phyloP scores from a whole-genome alignment of 164 flowering plant species.

The Sextonia rubra region DNA sequence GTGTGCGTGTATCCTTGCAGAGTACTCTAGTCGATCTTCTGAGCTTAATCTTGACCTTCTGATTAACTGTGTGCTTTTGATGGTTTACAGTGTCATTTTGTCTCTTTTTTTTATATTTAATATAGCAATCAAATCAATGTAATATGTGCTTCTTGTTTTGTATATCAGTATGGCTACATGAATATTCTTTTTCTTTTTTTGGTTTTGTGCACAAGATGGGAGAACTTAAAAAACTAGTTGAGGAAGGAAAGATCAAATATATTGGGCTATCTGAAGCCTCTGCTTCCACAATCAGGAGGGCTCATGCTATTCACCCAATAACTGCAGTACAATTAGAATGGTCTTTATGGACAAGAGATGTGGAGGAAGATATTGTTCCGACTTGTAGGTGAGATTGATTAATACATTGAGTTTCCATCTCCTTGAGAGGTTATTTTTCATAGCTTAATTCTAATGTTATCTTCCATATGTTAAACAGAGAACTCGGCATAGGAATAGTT shows the following conservation, averaged over 20 bases:
- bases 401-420: not conserved
- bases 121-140: not conserved
- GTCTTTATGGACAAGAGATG: constrained; percentile 18
- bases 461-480: constrained; percentile 12
- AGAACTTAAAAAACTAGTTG: constrained; percentile 24
- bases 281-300: constrained; percentile 27
- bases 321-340: constrained; percentile 26
- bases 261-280: constrained; percentile 26
- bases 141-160: not conserved
- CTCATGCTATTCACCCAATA: constrained; percentile 28
- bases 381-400: constrained; percentile 20
- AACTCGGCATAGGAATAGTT: constrained; percentile 57
- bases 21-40: too few relatives aligned
- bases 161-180: not conserved
- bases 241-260: constrained; percentile 24
- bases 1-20: too few relatives aligned
- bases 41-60: not conserved
- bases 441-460: not conserved
- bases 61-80: not conserved
- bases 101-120: too few relatives aligned
- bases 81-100: too few relatives aligned
- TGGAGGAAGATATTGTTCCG: constrained; percentile 20
- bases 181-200: not conserved
- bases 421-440: not conserved
- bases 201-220: constrained; percentile 9